Evolutionary conservation across 1,284 basidiomycete species (phyloP), one percentile per base, ranked within the genome.

Genomic region (Schizopora paradoxa): DNA sequence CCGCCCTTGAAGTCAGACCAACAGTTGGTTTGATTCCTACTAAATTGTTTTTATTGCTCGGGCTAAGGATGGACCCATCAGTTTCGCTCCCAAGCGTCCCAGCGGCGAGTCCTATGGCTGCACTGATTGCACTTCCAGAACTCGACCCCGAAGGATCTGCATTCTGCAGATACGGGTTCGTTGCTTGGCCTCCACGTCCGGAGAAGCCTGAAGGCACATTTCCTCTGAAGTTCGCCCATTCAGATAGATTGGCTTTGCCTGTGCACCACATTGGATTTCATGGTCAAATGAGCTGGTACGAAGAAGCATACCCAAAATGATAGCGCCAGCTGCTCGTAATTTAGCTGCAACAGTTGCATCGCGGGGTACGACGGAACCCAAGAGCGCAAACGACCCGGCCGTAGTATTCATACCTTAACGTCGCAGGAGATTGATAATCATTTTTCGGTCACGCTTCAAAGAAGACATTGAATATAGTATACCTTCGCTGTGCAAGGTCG

Each of bases 241-340:
- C 36, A 25, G 18, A 36, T 18, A 52, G 32, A 13, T 18, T 41
- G 6, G 35, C 47, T 32, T 48, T 48, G 6, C 47, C n/a, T n/a
- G n/a, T n/a, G n/a, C n/a, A n/a, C n/a, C n/a, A n/a, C n/a, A n/a
- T n/a, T n/a, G n/a, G n/a, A n/a, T n/a, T n/a, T n/a, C n/a, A n/a
- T n/a, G n/a, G n/a, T n/a, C 13, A 16, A 14, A 49, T 62, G 38
- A 56, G n/a, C n/a, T n/a, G n/a, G n/a, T n/a, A n/a, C n/a, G n/a
- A n/a, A n/a, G n/a, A n/a, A n/a, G n/a, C n/a, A n/a, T n/a, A n/a
- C n/a, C 81, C 19, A 86, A 65, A 13, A 86, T 68, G 51, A 87
- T 77, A 1, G 82, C 82, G 3, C 84, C 84, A 3, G 82, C 82
- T 35, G 65, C 67, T 1, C 82, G 71, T 6, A 86, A 68, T 26